Conservation (phyloP, 2,329 filamentous ascomycete species). For the Aspergillus costaricaensis region DNA sequence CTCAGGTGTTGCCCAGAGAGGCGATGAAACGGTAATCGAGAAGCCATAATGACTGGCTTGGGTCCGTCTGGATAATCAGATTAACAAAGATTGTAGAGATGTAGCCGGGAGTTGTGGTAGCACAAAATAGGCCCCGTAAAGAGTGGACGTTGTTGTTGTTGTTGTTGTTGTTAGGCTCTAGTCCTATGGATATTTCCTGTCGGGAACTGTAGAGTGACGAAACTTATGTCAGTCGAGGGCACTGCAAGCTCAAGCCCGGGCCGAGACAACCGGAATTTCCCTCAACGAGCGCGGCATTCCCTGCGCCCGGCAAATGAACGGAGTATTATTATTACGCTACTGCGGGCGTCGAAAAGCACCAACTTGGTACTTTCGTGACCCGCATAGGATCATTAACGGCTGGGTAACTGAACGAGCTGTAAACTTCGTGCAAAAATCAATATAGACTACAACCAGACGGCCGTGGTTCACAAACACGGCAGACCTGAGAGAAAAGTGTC, state of each 20-base stretch:
- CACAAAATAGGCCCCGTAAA: neutral
- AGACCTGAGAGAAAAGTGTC: neutral
- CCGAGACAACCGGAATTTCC: slow-evolving; percentile 35
- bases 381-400: neutral
- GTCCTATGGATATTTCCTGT: neutral
- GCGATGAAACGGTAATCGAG: slow-evolving; percentile 41
- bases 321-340: slow-evolving; percentile 39
- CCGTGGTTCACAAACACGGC: neutral
- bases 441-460: neutral
- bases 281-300: slow-evolving; percentile 20
- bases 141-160: neutral
- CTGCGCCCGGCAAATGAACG: slow-evolving; percentile 29
- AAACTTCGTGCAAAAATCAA: neutral
- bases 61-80: neutral
- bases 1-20: slow-evolving; percentile 37
- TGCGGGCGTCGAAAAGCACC: slow-evolving; percentile 24
- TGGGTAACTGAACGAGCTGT: neutral
- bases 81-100: neutral
- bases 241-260: slow-evolving; percentile 24
- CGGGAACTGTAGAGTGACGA: slow-evolving; percentile 17
- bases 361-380: slow-evolving; percentile 23
- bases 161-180: neutral
- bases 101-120: neutral
- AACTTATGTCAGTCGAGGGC: slow-evolving; percentile 18
- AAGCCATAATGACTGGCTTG: slow-evolving; percentile 36